phyloP scores from a whole-genome alignment of 345 rosid genomes.

The Rhizophora mangle region DNA sequence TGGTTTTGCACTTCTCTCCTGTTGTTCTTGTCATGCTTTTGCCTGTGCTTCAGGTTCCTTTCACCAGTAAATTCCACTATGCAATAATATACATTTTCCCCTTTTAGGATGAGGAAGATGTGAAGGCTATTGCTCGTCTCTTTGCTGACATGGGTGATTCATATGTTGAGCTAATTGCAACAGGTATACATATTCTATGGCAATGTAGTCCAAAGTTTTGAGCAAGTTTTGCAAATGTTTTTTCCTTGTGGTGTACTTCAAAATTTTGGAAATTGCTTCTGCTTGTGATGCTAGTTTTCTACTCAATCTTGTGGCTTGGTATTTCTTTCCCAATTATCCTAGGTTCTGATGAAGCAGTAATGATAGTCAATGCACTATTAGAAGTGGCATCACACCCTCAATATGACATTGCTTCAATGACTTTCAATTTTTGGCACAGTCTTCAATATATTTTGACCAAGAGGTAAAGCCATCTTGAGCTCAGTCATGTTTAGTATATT shows the following conservation, averaged over 20 bases:
- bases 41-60: too few species aligned
- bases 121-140: slow-evolving; percentile 94
- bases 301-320: not conserved
- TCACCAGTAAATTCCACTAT: too few species aligned
- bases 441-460: slow-evolving; percentile 81
- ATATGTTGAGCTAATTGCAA: slow-evolving; percentile 90
- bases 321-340: slow-evolving; percentile 10
- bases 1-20: not conserved
- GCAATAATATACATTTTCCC: too few species aligned
- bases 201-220: not conserved
- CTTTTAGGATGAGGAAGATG: slow-evolving; percentile 94
- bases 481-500: slow-evolving; percentile 16
- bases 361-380: slow-evolving; percentile 76
- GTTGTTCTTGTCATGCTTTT: too few species aligned
- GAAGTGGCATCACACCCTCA: slow-evolving; percentile 96
- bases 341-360: slow-evolving; percentile 91
- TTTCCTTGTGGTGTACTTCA: slow-evolving; percentile 11
- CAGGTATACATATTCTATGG: slow-evolving; percentile 44
- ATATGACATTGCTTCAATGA: slow-evolving; percentile 97
- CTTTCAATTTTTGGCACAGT: slow-evolving; percentile 98
- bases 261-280: slow-evolving; percentile 1
- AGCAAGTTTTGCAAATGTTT: slow-evolving; percentile 5
- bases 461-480: slow-evolving; percentile 47
- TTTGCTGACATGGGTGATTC: slow-evolving; percentile 99
- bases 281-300: slow-evolving; percentile 15